Conservation (phyloP, 2,329 filamentous ascomycete species). For the Emmonsiellopsis sp. region DNA sequence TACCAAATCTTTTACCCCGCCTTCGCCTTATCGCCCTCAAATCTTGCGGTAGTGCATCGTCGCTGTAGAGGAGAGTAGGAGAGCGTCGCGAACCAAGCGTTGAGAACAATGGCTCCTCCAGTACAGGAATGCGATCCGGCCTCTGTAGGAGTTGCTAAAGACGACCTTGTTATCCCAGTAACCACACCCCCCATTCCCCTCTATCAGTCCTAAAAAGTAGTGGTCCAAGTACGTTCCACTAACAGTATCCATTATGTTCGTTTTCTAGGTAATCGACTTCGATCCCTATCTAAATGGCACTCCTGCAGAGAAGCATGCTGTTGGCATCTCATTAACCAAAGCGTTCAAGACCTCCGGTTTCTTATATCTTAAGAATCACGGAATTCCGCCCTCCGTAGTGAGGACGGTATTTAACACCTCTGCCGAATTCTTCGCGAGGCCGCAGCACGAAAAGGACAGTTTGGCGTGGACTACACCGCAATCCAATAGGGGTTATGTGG, state of each 20-base stretch:
- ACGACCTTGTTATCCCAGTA: constrained; percentile 37
- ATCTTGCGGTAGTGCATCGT: background rate
- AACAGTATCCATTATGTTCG: background rate
- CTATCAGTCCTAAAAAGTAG: background rate
- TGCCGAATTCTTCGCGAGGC: constrained; percentile 60
- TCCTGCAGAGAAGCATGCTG: constrained; percentile 49
- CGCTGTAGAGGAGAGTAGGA: background rate
- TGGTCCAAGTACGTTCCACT: background rate
- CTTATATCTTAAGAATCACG: constrained; percentile 76
- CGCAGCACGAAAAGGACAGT: constrained; percentile 53
- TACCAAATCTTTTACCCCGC: background rate
- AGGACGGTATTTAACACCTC: constrained; percentile 57
- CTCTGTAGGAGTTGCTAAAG: constrained; percentile 32
- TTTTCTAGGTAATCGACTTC: constrained; percentile 65
- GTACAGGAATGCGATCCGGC: constrained; percentile 16
- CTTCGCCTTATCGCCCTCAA: background rate
- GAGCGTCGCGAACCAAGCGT: background rate
- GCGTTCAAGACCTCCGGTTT: constrained; percentile 84
- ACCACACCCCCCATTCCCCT: constrained; percentile 1
- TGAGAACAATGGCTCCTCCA: constrained; percentile 1
- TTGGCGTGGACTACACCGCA: constrained; percentile 64
- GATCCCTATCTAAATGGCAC: constrained; percentile 59
- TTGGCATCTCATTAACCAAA: constrained; percentile 62
- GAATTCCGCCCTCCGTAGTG: constrained; percentile 54
- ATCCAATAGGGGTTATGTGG: constrained; percentile 65